Evolutionary conservation across 306 rosid genomes (phyloP).

Genomic region (Echinosophora koreensis): DNA sequence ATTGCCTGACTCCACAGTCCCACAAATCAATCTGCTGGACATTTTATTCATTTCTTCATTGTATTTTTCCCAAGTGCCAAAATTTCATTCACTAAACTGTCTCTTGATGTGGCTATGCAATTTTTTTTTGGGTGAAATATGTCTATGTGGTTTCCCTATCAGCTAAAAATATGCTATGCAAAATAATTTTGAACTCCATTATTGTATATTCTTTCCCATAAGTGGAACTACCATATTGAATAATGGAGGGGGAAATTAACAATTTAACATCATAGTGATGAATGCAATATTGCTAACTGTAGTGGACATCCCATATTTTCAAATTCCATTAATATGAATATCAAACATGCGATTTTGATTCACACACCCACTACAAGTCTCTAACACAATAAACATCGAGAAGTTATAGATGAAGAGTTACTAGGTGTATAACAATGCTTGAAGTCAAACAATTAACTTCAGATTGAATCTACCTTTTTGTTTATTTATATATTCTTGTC

Average conservation of each 20-base stretch:
- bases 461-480: conserved; percentile 16
- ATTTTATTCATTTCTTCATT: neutral
- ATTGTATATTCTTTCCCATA: conserved; percentile 24
- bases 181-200: conserved; percentile 37
- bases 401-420: conserved; percentile 22
- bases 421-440: conserved; percentile 58
- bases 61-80: conserved; percentile 34
- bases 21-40: conserved; percentile 13
- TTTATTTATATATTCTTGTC: neutral
- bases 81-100: neutral
- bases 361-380: neutral
- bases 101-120: neutral
- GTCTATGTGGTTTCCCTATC: conserved; percentile 21
- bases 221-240: conserved; percentile 5
- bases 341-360: neutral
- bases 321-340: conserved; percentile 1
- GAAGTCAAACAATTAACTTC: conserved; percentile 20
- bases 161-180: conserved; percentile 7
- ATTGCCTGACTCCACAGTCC: neutral
- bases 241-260: neutral
- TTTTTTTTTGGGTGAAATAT: neutral
- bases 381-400: neutral
- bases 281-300: neutral
- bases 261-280: neutral
- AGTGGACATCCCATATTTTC: conserved; percentile 6